These are phyloP conservation scores for Solanum rostratum DNA, from an alignment of 257 asterid species.

Conservation along the genomic window DNA sequence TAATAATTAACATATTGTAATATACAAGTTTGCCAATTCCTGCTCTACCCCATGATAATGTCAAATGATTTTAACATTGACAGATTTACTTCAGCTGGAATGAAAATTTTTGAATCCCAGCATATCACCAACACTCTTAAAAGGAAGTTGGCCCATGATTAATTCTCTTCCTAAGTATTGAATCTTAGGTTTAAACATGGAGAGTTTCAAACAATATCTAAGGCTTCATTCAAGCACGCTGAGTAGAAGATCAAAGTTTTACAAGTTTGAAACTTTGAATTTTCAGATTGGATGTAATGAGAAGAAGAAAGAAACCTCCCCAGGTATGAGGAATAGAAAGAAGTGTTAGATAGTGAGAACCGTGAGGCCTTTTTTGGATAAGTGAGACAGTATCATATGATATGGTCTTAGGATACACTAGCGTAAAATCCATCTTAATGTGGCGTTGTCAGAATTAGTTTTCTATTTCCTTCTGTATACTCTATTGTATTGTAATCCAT, in stretches of 20 bases:
- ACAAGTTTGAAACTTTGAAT: not conserved
- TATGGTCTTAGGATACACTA: not conserved
- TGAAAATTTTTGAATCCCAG: not conserved
- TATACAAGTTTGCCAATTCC: not conserved
- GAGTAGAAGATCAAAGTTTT: not conserved
- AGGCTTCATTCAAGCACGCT: not conserved
- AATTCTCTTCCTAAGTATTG: not conserved
- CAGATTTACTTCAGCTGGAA: not conserved
- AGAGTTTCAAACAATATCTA: not conserved
- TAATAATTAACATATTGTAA: not conserved
- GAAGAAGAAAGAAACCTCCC: not conserved
- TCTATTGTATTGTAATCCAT: not conserved
- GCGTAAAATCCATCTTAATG: not conserved
- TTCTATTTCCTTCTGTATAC: not conserved
- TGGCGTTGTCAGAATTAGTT: not conserved
- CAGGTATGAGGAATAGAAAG: not conserved
- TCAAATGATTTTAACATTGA: not conserved
- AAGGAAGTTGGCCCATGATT: not conserved
- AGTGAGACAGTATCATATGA: not conserved
- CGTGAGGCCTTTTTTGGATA: not conserved
- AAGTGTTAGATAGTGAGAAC: not conserved
- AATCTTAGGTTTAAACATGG: not conserved
- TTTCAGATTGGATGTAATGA: not conserved
- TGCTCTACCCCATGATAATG: not conserved
- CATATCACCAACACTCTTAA: not conserved